Evolutionary conservation across 495 filamentous ascomycete species (phyloP), one percentile per base, ranked within the genome.

Genomic region (Aspergillus steynii): DNA sequence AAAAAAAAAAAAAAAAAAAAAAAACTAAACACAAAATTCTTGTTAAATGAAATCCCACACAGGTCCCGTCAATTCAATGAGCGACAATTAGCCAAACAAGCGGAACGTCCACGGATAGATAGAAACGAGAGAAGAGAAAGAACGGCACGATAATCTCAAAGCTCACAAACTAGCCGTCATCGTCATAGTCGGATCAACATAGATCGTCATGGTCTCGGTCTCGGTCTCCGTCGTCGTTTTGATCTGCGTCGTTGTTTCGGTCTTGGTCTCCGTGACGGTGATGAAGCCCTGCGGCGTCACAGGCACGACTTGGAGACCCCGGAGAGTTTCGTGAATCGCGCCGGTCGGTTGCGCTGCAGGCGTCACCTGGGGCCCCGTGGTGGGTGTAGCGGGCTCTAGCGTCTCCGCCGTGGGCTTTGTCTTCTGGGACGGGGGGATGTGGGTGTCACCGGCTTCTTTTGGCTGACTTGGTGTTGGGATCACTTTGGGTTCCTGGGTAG

Each of bases 211-310:
- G 37, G 37, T 42, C 37, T 42, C 37, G 10, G 37, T 42, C 37
- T 53, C 58, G 1, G 62, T 65, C 28, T 49, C 42, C 29, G 63
- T 61, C n/a, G 59, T 46, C 12, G 63, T 65, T 0, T 53, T 53
- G 3, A 59, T 64, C 37, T 49, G 0, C 25, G 63, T 67, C 31
- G 60, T 45, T 2, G 62, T 67, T 49, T 53, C 56, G 0, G 64
- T 66, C 29, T 27, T 29, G 2, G 61, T 61, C 9, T 53, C 59
- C 15, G 59, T 56, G 29, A 68, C 28, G 5, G 59, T 58, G 15
- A 64, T 31, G 9, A 58, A 61, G 1, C 55, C 56, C 29, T 42
- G 37, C 37, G 37, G 37, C 1, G 37, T 42, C 9, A 42, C 37
- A 14, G 37, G 37, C 12, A 42, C 37, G 37, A 42, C 37, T 42